These are phyloP conservation scores for Penicillium capsulatum DNA, from an alignment of 2,329 filamentous ascomycete species.

Conservation along the genomic window DNA sequence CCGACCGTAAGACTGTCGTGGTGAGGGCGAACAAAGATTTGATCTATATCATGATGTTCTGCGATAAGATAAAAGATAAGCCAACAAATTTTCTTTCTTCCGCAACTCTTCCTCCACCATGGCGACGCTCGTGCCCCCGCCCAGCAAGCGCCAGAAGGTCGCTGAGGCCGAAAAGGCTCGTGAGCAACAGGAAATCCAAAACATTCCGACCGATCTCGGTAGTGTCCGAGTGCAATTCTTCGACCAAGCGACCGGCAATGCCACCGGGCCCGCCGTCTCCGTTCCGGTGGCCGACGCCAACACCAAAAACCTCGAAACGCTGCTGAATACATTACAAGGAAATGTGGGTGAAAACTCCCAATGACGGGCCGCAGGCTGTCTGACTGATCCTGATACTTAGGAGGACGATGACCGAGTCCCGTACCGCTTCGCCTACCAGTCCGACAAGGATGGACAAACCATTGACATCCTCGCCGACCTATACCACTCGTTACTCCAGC, in stretches of 20 bases:
- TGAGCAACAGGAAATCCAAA: conserved; percentile 69
- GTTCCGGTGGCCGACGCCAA: conserved; percentile 80
- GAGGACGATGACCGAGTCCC: conserved; percentile 60
- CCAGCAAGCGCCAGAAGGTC: conserved; percentile 80
- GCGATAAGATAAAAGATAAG: conserved; percentile 22
- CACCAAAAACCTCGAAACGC: conserved; percentile 81
- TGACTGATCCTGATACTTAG: conserved; percentile 7
- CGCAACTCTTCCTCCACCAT: conserved; percentile 45
- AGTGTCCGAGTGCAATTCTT: conserved; percentile 83
- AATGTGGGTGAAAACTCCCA: conserved; percentile 55
- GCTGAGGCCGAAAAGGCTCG: conserved; percentile 67
- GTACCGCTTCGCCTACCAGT: conserved; percentile 62
- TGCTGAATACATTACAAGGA: conserved; percentile 79
- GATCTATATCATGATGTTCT: too few relatives aligned
- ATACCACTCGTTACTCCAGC: conserved; percentile 51
- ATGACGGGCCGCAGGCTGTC: too few relatives aligned
- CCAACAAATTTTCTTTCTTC: conserved; percentile 16
- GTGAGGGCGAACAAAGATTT: too few relatives aligned
- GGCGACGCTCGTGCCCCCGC: conserved; percentile 78
- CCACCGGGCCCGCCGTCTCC: conserved; percentile 65
- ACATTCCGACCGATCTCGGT: conserved; percentile 63
- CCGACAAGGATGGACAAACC: conserved; percentile 35
- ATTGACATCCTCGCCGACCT: conserved; percentile 47
- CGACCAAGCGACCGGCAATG: conserved; percentile 68
- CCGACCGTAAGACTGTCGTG: too few relatives aligned